Conservation (phyloP, 2,329 filamentous ascomycete species). For the Eutypa lata region DNA sequence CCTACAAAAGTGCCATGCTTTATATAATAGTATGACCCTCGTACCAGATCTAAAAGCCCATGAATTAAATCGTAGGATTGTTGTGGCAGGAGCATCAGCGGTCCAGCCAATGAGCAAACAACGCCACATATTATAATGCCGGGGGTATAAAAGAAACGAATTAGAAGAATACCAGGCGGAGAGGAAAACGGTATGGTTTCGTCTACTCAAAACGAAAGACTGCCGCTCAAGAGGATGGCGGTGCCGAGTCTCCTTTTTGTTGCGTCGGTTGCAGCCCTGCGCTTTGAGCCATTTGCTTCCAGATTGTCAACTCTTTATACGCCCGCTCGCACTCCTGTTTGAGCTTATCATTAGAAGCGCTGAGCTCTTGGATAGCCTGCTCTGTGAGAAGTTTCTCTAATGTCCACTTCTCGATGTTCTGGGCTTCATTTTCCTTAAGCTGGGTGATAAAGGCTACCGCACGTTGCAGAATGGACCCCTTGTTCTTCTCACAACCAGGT, state of each 20-base stretch:
- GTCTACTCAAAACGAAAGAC: background rate
- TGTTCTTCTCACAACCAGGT: slow-evolving; percentile 97
- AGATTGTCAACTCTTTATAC: slow-evolving; percentile 74
- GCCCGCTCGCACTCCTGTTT: slow-evolving; percentile 76
- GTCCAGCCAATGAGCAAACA: background rate
- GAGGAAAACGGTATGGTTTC: background rate
- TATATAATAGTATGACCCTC: background rate
- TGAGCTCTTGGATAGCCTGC: slow-evolving; percentile 85
- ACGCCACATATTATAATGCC: background rate
- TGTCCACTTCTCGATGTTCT: slow-evolving; percentile 93
- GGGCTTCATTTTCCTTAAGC: slow-evolving; percentile 88
- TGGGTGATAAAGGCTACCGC: slow-evolving; percentile 93
- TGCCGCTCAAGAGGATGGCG: slow-evolving; percentile 7
- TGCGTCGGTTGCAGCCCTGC: slow-evolving; percentile 51
- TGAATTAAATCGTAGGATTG: background rate
- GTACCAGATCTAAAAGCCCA: background rate
- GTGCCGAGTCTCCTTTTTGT: slow-evolving; percentile 35
- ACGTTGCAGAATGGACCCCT: slow-evolving; percentile 90
- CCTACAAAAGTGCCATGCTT: background rate
- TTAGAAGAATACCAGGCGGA: background rate
- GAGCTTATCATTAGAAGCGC: slow-evolving; percentile 80
- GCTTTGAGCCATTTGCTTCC: slow-evolving; percentile 67
- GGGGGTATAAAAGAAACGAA: slow-evolving; percentile 1
- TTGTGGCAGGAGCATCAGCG: background rate
- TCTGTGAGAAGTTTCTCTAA: slow-evolving; percentile 86